A percentile compares a stretch with the other conserved stretches of the same genome.
Evolutionary conservation across 164 flowering plant species (phyloP).

Genomic region (Magnolia changhungtana): DNA sequence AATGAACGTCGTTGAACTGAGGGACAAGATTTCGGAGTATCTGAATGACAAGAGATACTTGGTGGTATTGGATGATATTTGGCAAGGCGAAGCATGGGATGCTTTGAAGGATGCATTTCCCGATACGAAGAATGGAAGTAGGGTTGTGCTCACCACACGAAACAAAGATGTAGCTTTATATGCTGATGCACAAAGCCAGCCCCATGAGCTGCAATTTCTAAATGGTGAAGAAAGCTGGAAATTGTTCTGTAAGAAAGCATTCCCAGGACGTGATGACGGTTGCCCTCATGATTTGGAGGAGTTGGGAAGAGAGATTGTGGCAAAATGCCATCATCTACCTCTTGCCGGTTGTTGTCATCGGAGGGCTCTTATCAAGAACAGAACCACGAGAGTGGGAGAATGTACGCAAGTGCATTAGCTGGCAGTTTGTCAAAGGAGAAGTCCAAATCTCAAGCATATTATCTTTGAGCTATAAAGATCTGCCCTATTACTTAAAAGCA

Average conservation of each 20-base stretch:
- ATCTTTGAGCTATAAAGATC: not conserved
- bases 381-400: not conserved
- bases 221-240: not conserved
- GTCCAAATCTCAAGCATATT: not conserved
- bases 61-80: slow-evolving; percentile 3
- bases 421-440: not conserved
- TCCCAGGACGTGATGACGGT: not conserved
- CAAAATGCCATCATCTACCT: not conserved
- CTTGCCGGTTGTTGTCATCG: not conserved
- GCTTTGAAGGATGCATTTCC: not conserved
- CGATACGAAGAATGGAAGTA: not conserved
- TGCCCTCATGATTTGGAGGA: not conserved
- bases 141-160: not conserved
- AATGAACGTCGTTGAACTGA: not conserved
- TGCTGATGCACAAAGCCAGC: not conserved
- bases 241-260: not conserved
- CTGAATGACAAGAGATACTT: not conserved
- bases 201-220: not conserved
- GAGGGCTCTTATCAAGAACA: not conserved
- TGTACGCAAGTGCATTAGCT: not conserved
- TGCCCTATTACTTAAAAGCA: not conserved
- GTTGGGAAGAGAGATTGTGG: not conserved
- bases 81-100: not conserved
- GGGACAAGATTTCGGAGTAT: not conserved
- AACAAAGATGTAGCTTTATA: not conserved